These are phyloP conservation scores for Phytophthora cactorum DNA, from an alignment of 352 stramenopile species.

Conservation along the genomic window DNA sequence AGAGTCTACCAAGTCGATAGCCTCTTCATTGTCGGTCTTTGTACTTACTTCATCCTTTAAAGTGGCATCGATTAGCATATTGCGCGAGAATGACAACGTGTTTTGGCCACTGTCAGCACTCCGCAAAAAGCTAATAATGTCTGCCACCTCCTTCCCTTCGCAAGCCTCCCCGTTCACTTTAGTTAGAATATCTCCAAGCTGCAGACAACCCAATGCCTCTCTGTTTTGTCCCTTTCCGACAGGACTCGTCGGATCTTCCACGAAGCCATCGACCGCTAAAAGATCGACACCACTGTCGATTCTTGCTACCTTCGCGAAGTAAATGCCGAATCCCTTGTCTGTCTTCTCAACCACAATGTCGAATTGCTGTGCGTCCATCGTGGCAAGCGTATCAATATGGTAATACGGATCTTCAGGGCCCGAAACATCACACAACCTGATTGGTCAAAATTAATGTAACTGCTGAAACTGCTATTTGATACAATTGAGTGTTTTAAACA, in stretches of 20 bases:
- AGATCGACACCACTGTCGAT: not conserved
- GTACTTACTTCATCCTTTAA: not conserved
- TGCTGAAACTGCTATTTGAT: slow-evolving; percentile 1
- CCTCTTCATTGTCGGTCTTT: not conserved
- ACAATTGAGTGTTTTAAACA: slow-evolving; percentile 7
- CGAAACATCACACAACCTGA: slow-evolving; percentile 10
- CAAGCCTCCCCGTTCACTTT: slow-evolving; percentile 42
- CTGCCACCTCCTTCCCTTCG: slow-evolving; percentile 26
- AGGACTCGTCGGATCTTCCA: slow-evolving; percentile 14
- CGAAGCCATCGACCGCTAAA: slow-evolving; percentile 50
- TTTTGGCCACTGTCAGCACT: slow-evolving; percentile 36
- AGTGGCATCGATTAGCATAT: not conserved
- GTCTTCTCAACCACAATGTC: slow-evolving; percentile 42
- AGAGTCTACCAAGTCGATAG: not conserved
- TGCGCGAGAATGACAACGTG: slow-evolving; percentile 41
- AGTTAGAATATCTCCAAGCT: slow-evolving; percentile 45
- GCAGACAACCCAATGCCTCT: slow-evolving; percentile 20
- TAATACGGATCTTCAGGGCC: not conserved
- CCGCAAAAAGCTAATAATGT: slow-evolving; percentile 41
- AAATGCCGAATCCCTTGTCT: slow-evolving; percentile 48
- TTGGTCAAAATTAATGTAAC: slow-evolving; percentile 11
- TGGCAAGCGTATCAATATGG: not conserved
- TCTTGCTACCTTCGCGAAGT: slow-evolving; percentile 40
- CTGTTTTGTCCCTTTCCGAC: not conserved
- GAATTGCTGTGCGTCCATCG: slow-evolving; percentile 20